phyloP scores from a whole-genome alignment of 164 flowering plant genomes.

The Berberis vulgaris region DNA sequence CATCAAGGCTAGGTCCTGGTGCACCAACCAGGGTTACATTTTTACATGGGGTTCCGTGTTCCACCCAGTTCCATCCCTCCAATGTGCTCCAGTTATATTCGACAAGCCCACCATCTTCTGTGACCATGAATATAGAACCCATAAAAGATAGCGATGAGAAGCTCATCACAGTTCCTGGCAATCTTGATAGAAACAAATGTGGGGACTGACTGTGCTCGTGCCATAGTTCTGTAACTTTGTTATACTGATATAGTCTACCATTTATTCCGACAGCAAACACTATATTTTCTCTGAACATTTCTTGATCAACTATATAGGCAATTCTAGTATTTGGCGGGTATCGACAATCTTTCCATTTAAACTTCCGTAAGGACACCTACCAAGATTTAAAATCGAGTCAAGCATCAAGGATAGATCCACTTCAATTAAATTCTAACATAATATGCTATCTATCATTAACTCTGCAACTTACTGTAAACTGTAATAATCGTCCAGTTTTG shows the following conservation, averaged over 20 bases:
- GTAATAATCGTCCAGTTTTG: conserved; percentile 60
- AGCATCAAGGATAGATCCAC: no score
- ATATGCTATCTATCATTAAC: no score
- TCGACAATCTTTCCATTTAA: conserved; percentile 78
- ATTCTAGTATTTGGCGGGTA: conserved; percentile 49
- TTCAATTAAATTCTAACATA: no score
- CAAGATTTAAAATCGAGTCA: not conserved
- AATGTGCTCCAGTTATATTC: conserved; percentile 65
- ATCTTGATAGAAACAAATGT: conserved; percentile 57
- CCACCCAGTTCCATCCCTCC: conserved; percentile 88
- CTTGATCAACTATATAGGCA: conserved; percentile 72
- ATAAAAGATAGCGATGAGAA: conserved; percentile 33
- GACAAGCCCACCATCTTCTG: conserved; percentile 65
- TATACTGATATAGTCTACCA: conserved; percentile 75
- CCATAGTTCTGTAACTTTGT: conserved; percentile 77
- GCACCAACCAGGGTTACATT: conserved; percentile 50
- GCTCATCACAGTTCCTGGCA: conserved; percentile 63
- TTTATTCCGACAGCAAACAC: conserved; percentile 63
- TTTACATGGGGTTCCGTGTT: conserved; percentile 67
- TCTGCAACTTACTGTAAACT: conserved; percentile 56
- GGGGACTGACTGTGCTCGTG: conserved; percentile 81
- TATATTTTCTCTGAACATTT: conserved; percentile 54
- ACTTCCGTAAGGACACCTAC: conserved; percentile 63
- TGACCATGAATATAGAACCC: conserved; percentile 79
- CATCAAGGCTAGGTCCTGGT: conserved; percentile 66